Conservation (phyloP, 768 basidiomycete species). For the Postia placenta region DNA sequence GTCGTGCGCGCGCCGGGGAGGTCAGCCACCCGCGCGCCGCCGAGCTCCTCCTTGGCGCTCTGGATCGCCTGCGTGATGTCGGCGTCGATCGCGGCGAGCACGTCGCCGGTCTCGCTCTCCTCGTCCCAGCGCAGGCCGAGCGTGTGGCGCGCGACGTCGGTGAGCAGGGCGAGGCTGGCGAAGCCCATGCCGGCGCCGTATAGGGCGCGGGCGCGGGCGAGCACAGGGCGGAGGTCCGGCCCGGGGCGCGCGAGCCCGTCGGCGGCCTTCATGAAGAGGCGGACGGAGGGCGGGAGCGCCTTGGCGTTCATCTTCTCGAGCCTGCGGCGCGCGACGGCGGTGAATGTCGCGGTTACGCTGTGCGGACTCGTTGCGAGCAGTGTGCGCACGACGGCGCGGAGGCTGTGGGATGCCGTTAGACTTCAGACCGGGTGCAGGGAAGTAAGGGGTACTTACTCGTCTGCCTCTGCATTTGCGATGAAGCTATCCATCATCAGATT, state of each 20-base stretch:
- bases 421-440: not conserved
- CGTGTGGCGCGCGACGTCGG: conserved; percentile 53
- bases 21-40: conserved; percentile 46
- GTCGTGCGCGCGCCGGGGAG: conserved; percentile 39
- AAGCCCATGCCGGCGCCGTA: conserved; percentile 79
- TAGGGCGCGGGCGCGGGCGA: conserved; percentile 55
- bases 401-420: conserved; percentile 32
- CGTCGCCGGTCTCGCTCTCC: conserved; percentile 49
- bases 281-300: conserved; percentile 28
- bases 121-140: conserved; percentile 57
- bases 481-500: conserved; percentile 76
- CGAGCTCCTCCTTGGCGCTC: conserved; percentile 72
- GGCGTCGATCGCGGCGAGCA: conserved; percentile 59
- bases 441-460: conserved; percentile 49
- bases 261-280: conserved; percentile 41
- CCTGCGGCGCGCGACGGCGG: conserved; percentile 51
- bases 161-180: conserved; percentile 48
- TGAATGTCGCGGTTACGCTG: conserved; percentile 54
- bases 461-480: conserved; percentile 64
- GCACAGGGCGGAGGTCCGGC: conserved; percentile 40
- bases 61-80: conserved; percentile 80
- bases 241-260: conserved; percentile 38
- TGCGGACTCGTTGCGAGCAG: conserved; percentile 65
- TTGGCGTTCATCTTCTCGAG: conserved; percentile 42
- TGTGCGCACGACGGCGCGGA: conserved; percentile 66